Evolutionary conservation across 441 rosid species (phyloP).

Genomic region (California macrophylla): DNA sequence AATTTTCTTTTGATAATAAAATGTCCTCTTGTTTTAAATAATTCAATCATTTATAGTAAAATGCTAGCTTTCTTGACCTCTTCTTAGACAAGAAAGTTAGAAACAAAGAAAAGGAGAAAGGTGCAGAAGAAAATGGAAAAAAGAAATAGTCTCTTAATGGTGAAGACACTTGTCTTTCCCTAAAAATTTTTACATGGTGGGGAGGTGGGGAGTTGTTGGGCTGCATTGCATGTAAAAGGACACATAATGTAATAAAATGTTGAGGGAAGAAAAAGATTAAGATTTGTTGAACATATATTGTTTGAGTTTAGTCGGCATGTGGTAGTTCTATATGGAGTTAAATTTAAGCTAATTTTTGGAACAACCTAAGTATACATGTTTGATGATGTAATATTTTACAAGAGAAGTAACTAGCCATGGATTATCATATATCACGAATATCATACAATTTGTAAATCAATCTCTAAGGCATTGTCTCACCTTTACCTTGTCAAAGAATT

Average conservation of each 20-base stretch:
- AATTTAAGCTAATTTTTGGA: neutral
- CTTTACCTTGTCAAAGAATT: slow-evolving; percentile 1
- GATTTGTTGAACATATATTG: neutral
- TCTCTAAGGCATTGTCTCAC: neutral
- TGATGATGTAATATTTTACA: neutral
- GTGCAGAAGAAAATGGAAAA: too few species aligned
- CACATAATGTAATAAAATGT: neutral
- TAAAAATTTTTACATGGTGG: neutral
- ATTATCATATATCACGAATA: neutral
- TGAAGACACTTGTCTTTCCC: neutral
- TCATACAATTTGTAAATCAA: neutral
- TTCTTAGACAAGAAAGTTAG: neutral
- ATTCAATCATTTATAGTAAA: neutral
- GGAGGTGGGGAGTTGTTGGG: neutral
- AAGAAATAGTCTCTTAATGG: neutral
- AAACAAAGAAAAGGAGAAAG: neutral
- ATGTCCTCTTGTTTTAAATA: neutral
- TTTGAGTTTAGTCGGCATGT: neutral
- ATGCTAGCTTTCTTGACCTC: neutral
- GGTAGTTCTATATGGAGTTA: neutral
- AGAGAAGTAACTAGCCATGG: neutral
- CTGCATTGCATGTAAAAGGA: neutral
- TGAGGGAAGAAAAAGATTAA: neutral
- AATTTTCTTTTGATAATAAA: slow-evolving; percentile 3
- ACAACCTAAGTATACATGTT: neutral